Percentiles rank a stretch among this genome's conserved stretches.
phyloP scores from a whole-genome alignment of 106 monocot genomes.

The Acorus gramineus region DNA sequence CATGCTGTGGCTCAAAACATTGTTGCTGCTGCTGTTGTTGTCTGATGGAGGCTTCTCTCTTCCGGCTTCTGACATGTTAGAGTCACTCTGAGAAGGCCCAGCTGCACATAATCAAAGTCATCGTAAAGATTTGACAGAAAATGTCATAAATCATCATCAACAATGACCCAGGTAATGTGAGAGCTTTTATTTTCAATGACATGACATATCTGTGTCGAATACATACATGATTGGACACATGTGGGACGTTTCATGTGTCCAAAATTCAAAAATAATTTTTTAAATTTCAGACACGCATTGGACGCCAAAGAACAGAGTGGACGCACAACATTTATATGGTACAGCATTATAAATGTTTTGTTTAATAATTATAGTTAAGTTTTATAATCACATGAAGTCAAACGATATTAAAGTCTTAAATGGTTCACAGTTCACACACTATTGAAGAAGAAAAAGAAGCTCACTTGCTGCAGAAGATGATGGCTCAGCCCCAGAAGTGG shows the following conservation, averaged over 20 bases:
- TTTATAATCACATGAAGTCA: no score
- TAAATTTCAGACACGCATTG: no score
- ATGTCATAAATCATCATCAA: not conserved
- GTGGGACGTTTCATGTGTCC: no score
- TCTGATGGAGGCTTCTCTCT: conserved; percentile 25
- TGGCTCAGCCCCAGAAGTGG: conserved; percentile 68
- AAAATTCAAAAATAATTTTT: no score
- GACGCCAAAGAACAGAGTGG: no score
- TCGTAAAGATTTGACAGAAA: not conserved
- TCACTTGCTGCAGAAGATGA: conserved; percentile 84
- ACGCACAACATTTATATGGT: no score
- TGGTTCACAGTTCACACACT: no score
- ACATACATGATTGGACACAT: no score
- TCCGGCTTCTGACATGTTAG: conserved; percentile 3
- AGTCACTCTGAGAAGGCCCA: conserved; percentile 21
- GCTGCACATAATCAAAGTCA: conserved; percentile 18
- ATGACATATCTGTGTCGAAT: no score
- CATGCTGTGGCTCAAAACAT: conserved; percentile 48
- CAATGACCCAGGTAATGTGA: not conserved
- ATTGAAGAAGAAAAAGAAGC: not conserved
- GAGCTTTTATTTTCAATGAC: not conserved
- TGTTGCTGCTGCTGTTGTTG: not conserved
- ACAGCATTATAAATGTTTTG: no score
- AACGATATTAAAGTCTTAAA: no score
- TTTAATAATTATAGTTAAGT: no score